Base-by-base conservation (phyloP, 2,329 filamentous ascomycete genomes). In the Fusarium armeniacum region DNA sequence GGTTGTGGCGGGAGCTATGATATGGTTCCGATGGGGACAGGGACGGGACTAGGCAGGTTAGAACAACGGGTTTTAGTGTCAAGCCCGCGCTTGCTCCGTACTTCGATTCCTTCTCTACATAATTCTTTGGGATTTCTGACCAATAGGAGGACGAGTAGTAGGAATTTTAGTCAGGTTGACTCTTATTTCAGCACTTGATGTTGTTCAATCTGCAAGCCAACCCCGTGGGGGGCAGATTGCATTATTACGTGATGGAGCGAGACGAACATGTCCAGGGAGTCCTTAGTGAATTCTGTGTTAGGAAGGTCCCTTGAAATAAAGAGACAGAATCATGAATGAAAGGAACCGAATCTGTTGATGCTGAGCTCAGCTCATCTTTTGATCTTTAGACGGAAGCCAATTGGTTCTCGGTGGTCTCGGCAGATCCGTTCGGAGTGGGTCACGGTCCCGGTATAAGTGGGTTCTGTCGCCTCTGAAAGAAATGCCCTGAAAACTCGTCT, bases 351-450 rank as follows among this genome's bases (percentile, higher is more conserved):
- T 22, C 18, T 40, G 26, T 45, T 58, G 36, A 53, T 51, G 45
- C 40, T 35, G 40, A 33, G 46, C 28, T 35, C 44, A 33, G 46
- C 28, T 40, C 38, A 47, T 5, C 35, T 28, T n/a, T 52, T 41
- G 44, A 20, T 40, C 36, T 41, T 43, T 30, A 11, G 20, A 0
- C 12, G 2, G n/a, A 59, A 32, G 15, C 41, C 58, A 44, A 70
- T 71, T 70, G 67, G 67, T 61, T 26, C 28, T 71, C 67, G 67
- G 67, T 2, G 16, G 46, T 36, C 63, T 63, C 67, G 63, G 58
- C 24, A 30, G 51, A 52, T 56, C 67, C 67, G 28, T 65, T 53
- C 67, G 67, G 54, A 68, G 59, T 53, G 61, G 45, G 33, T 26
- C 24, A 26, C 24, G 24, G 24, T 7, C 24, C 24, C 24, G 24